Evolutionary conservation across 1,139 yeast species (phyloP).

Genomic region (Yamadazyma mexicana): DNA sequence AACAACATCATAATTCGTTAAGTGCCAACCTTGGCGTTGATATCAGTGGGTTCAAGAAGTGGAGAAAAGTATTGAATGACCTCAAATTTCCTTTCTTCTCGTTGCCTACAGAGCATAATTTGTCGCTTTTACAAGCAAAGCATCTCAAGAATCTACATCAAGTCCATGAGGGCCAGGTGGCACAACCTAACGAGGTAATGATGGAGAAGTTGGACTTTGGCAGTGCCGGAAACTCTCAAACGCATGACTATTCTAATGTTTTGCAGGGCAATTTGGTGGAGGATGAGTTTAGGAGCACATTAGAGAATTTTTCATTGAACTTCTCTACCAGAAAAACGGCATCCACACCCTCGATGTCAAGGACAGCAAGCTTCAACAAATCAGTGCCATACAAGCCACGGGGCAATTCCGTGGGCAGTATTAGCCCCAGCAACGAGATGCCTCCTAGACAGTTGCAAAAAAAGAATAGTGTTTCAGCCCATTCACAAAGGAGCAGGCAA

Average conservation of each 20-base stretch:
- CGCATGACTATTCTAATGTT: constrained; percentile 41
- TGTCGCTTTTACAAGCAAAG: constrained; percentile 26
- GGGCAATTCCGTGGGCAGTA: constrained; percentile 3
- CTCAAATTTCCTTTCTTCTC: constrained; percentile 43
- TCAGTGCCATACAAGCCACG: not conserved
- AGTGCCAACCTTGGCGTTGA: constrained; percentile 17
- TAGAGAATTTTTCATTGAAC: constrained; percentile 34
- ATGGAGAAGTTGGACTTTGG: constrained; percentile 4
- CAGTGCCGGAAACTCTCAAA: not conserved
- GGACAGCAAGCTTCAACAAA: constrained; percentile 1
- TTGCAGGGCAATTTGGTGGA: constrained; percentile 30
- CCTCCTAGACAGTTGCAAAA: constrained; percentile 4
- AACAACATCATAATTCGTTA: constrained; percentile 9
- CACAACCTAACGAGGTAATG: not conserved
- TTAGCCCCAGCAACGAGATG: not conserved
- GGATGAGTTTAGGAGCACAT: constrained; percentile 29
- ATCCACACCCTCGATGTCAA: constrained; percentile 3
- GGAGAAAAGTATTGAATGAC: constrained; percentile 33
- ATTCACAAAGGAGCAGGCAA: constrained; percentile 16
- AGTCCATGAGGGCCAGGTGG: not conserved
- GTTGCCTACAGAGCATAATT: constrained; percentile 41
- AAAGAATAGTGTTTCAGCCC: constrained; percentile 12
- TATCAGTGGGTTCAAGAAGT: constrained; percentile 14
- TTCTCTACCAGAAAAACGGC: constrained; percentile 11
- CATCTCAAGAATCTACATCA: constrained; percentile 20